Evolutionary conservation across 768 basidiomycete species (phyloP).

Genomic region (Collybia sordida): DNA sequence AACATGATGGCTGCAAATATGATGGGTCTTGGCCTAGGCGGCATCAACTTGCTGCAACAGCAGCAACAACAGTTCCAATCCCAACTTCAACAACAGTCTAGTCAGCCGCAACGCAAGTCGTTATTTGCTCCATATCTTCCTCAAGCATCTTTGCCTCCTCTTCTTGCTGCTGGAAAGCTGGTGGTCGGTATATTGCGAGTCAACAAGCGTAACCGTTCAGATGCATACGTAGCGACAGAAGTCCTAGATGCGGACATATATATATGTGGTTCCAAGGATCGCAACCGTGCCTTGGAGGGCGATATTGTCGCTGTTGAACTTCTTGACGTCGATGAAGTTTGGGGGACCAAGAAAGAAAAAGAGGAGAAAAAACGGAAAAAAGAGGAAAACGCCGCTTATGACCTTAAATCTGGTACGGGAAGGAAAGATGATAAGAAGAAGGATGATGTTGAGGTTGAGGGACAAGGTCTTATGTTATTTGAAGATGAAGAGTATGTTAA

Average conservation of each 20-base stretch:
- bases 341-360: conserved; percentile 99
- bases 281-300: conserved; percentile 96
- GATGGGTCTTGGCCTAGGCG: conserved; percentile 85
- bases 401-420: conserved; percentile 68
- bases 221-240: conserved; percentile 98
- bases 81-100: conserved; percentile 90
- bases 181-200: conserved; percentile 97
- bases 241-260: conserved; percentile 99
- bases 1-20: conserved; percentile 97
- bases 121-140: conserved; percentile 98
- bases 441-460: conserved; percentile 99
- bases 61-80: conserved; percentile 95
- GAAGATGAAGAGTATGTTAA: conserved; percentile 88
- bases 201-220: conserved; percentile 97
- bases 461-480: conserved; percentile 94
- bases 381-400: conserved; percentile 97
- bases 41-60: conserved; percentile 85
- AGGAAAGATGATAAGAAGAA: conserved; percentile 99
- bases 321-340: conserved; percentile 96
- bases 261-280: conserved; percentile 97
- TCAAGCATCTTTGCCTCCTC: conserved; percentile 94
- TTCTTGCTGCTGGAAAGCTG: conserved; percentile 94
- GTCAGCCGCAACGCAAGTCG: conserved; percentile 94
- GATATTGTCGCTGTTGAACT: conserved; percentile 98
- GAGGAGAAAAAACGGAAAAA: conserved; percentile 99